Conservation (phyloP, 805 yeast genomes). For the Suhomyces prunicola region DNA sequence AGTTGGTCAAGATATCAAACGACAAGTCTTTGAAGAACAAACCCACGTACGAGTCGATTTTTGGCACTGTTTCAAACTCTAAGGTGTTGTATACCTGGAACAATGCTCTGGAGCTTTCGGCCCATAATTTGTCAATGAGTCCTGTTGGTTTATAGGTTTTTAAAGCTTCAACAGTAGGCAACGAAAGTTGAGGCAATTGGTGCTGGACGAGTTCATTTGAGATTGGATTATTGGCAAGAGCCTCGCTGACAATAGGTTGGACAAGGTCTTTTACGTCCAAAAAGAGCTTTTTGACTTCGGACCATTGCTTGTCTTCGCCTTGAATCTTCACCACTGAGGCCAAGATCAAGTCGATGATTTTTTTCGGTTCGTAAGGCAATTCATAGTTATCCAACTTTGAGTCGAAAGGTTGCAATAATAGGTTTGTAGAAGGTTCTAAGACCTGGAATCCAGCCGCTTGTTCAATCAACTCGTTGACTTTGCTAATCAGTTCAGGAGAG, state of each 20-base stretch:
- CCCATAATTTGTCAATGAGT: conserved; percentile 63
- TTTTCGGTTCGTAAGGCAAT: conserved; percentile 51
- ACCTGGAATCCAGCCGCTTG: conserved; percentile 41
- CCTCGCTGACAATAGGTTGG: conserved; percentile 31
- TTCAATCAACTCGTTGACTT: conserved; percentile 45
- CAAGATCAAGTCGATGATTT: conserved; percentile 46
- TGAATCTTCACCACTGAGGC: conserved; percentile 44
- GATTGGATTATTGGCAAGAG: conserved; percentile 33
- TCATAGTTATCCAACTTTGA: conserved; percentile 27
- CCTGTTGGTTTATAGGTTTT: conserved; percentile 23
- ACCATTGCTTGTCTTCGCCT: conserved; percentile 40
- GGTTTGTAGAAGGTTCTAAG: conserved; percentile 15
- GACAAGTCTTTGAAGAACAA: conserved; percentile 71
- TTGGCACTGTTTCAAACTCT: conserved; percentile 58
- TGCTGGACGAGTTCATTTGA: conserved; percentile 40
- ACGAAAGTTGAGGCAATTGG: conserved; percentile 37
- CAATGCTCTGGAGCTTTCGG: conserved; percentile 50
- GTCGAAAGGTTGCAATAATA: conserved; percentile 37
- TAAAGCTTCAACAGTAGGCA: conserved; percentile 24
- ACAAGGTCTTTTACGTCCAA: conserved; percentile 30
- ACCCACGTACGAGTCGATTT: conserved; percentile 35
- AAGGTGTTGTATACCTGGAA: conserved; percentile 60
- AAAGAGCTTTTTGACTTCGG: conserved; percentile 26
- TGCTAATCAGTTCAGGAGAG: conserved; percentile 24
- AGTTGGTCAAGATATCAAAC: conserved; percentile 68